Evolutionary conservation across 352 stramenopile species (phyloP), one percentile per base, ranked within the genome.

Genomic region (Globisporangium acanthophoron): DNA sequence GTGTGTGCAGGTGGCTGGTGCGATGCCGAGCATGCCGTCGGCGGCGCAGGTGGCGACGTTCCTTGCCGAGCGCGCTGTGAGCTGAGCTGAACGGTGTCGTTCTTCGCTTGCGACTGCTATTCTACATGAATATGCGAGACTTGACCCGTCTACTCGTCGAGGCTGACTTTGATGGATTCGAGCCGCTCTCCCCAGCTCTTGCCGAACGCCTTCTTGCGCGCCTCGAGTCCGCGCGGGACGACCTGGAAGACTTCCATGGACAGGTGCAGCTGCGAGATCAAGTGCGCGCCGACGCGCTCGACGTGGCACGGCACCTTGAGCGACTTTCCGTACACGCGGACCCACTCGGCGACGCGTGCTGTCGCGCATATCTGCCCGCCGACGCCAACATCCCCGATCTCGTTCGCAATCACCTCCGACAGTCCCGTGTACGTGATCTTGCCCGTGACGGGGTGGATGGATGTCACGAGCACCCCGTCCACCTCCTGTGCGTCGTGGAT

Each of bases 21-120:
- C 85, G 0, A 74, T 90, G 58, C 73, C 79, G 12, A 90, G 80
- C 62, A 81, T 92, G 52, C 83, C 83, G 20, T 74, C 76, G 4
- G 69, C 59, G 1, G 65, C 72, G 0, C 52, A 77, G 31, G 67
- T 75, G 1, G 48, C 53, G 31, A 49, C 54, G 7, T 72, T 89
- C 46, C 51, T 88, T 7, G 62, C 69, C 0, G 13, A 1, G 12
- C 54, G 21, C 31, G 16, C 47, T 7, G 29, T 24, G 20, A 57
- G 35, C 18, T 43, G 37, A 18, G 2, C 20, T 41, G 39, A 58
- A 20, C 40, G 40, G 6, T 45, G 24, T 27, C 24, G 24, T 27
- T 27, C 24, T 27, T 27, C 24, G 24, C 24, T 27, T 27, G 24
- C 3, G 24, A 27, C 24, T 27, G 1, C 24, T 27, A 27, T 27